Percentiles rank a stretch among this genome's conserved stretches.
Evolutionary conservation across 345 rosid genomes (phyloP).

Genomic region (Zanthoxylum bungeanum): DNA sequence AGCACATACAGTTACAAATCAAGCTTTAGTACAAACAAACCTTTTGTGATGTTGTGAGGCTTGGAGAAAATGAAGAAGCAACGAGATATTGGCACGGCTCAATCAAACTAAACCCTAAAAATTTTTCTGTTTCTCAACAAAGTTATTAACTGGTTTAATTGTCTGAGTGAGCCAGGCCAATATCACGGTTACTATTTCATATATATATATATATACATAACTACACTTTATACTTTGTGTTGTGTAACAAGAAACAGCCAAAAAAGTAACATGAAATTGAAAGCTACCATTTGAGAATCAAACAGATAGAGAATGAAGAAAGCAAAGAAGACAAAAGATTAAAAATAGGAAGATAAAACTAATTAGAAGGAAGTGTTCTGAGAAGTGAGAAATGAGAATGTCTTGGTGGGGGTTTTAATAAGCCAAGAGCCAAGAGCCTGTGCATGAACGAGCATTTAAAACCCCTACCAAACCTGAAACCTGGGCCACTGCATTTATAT

Average conservation of each 20-base stretch:
- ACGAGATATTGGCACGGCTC: constrained; percentile 98
- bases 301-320: background rate
- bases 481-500: constrained; percentile 64
- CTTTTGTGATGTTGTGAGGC: background rate
- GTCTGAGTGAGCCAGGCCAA: constrained; percentile 98
- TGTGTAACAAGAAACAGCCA: background rate
- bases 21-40: too few species aligned
- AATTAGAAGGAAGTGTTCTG: too few species aligned
- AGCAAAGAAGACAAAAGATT: background rate
- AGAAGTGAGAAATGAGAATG: constrained; percentile 42
- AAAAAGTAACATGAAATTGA: background rate
- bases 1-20: too few species aligned
- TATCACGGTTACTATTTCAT: constrained; percentile 58
- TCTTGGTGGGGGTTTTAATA: constrained; percentile 37
- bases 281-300: background rate
- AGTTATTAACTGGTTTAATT: background rate
- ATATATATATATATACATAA: too few species aligned
- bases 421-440: constrained; percentile 28
- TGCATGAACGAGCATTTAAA: constrained; percentile 61
- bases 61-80: constrained; percentile 47
- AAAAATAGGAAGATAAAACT: too few species aligned
- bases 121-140: background rate
- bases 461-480: constrained; percentile 73
- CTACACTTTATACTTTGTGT: background rate
- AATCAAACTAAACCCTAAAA: constrained; percentile 45